These are phyloP conservation scores for Adansonia gregorii DNA, from an alignment of 441 rosid genomes.

Conservation along the genomic window DNA sequence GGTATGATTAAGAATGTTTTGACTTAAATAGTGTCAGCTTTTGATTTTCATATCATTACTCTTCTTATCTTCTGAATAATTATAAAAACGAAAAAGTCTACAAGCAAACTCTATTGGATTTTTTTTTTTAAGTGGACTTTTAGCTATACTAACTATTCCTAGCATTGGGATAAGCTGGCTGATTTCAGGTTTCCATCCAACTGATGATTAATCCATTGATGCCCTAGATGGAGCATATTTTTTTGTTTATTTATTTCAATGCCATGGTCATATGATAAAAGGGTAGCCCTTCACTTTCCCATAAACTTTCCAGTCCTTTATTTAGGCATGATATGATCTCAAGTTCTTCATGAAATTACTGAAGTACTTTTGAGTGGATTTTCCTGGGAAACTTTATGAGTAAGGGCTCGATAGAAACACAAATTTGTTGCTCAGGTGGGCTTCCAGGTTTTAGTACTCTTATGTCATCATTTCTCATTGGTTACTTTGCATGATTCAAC, in stretches of 20 bases:
- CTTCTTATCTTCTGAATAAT: background rate
- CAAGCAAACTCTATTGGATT: background rate
- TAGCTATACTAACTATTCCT: background rate
- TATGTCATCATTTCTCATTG: background rate
- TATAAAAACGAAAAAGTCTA: background rate
- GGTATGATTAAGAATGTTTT: background rate
- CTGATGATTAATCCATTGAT: background rate
- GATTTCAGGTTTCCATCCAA: background rate
- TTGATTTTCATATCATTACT: background rate
- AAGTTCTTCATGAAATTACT: background rate
- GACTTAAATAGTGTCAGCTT: background rate
- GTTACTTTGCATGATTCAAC: background rate
- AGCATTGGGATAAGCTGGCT: background rate
- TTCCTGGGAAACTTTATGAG: background rate
- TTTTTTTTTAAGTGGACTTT: background rate
- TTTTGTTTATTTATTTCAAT: background rate
- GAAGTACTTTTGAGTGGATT: background rate
- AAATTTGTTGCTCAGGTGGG: background rate
- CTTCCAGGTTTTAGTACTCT: background rate
- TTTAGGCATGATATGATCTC: background rate
- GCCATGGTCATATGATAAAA: background rate
- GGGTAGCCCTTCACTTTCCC: background rate
- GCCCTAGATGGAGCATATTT: background rate
- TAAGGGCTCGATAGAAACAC: background rate
- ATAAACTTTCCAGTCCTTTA: background rate